Base-by-base conservation (phyloP, 139 green algal species). In the Coccomyxa sp. region DNA sequence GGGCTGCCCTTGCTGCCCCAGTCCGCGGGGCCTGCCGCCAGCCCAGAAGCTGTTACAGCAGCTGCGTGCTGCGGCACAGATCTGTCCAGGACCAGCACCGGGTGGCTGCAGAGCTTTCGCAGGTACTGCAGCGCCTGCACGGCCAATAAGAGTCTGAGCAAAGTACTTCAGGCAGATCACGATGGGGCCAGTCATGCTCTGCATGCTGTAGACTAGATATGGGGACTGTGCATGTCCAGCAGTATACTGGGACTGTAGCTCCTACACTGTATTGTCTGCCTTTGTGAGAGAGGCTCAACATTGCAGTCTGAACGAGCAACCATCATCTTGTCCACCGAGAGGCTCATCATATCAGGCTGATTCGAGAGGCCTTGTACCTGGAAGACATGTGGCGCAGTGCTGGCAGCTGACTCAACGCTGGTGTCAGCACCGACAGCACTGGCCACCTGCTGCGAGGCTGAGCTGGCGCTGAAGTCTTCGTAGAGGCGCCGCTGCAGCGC, bases 91-190 rank as follows among this genome's bases (percentile, higher is more conserved):
- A 95, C 95, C 73, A 99, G 85, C 38, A 88, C 73, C 7, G 96
- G 96, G 87, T 98, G 96, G 80, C 89, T 96, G 91, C 96, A 99
- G 77, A 99, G 88, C 86, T 96, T 96, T 44, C 95, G 87, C 73
- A 99, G 86, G 83, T 97, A 97, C 73, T 96, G 87, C 70, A 98
- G 84, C 6, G 91, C 85, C 77, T 92, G 86, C 64, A 18, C 29
- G n/a, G 1, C 10, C 64, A 71, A 71, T 2, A 22, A 14, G n/a
- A 71, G 64, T 31, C 10, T 31, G 10, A 34, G 58, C 14, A 70
- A 33, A 70, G 58, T 34, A 35, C 44, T 12, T 58, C 44, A 12
- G n/a, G n/a, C n/a, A n/a, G n/a, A n/a, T 58, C 44, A 58, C 10
- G 44, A 58, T 58, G 10, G 14, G 44, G 10, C 14, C 44, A 58